Conservation (phyloP, 495 filamentous ascomycete genomes). For the Beverwykella pulmonaria region DNA sequence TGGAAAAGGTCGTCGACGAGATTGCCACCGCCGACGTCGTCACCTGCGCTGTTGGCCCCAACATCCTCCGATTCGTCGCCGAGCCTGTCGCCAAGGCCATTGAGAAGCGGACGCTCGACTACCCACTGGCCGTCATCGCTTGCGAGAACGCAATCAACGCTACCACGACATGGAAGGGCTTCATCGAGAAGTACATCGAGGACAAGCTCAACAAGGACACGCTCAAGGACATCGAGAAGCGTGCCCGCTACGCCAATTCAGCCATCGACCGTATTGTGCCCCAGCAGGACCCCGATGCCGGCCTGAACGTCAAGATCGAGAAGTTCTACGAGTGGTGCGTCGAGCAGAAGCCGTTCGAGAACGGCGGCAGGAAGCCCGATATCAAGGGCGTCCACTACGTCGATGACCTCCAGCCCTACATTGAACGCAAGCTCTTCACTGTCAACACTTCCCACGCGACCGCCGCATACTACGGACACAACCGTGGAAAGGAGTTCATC, state of each 20-base stretch:
- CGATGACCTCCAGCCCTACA: conserved; percentile 86
- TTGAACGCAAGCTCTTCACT: conserved; percentile 98
- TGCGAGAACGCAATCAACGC: conserved; percentile 97
- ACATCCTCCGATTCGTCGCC: conserved; percentile 93
- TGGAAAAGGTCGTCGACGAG: conserved; percentile 76
- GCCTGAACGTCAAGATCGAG: conserved; percentile 91
- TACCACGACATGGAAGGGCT: conserved; percentile 77
- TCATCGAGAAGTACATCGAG: conserved; percentile 82
- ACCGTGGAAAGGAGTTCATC: conserved; percentile 78
- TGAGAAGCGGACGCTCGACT: conserved; percentile 66
- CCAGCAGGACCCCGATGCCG: conserved; percentile 73
- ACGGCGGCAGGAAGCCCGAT: conserved; percentile 62
- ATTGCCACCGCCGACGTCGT: conserved; percentile 85
- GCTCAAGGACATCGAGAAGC: conserved; percentile 46
- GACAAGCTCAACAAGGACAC: conserved; percentile 51
- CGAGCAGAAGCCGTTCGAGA: conserved; percentile 74
- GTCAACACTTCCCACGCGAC: conserved; percentile 98
- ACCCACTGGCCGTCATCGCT: conserved; percentile 86
- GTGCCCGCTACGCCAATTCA: conserved; percentile 82
- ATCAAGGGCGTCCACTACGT: conserved; percentile 93
- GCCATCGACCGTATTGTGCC: conserved; percentile 98
- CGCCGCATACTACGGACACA: conserved; percentile 93
- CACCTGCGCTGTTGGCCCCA: conserved; percentile 95
- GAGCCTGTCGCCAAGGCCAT: conserved; percentile 91
- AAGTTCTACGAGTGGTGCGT: conserved; percentile 99